Base-by-base conservation (phyloP, 2,329 filamentous ascomycete species). In the Apiospora phragmitis region DNA sequence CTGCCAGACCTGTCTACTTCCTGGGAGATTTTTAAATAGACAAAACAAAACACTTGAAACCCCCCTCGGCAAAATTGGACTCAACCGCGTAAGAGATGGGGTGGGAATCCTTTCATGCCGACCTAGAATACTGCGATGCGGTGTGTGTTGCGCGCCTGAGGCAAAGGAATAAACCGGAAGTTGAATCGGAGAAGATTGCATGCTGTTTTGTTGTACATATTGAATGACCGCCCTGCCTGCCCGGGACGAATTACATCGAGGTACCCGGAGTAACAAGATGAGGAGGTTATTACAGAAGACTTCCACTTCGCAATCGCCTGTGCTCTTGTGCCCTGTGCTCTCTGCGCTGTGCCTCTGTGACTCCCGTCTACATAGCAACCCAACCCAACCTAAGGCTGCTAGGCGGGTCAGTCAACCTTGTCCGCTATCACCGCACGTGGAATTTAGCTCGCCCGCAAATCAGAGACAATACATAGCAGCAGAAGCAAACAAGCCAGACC, bases 391-490 rank as follows among this genome's bases (percentile, higher is more conserved):
- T 32, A 55, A 14, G 21, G 47, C 47, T 51, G 21, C 55, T 38
- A 32, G 55, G 32, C 55, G 29, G 29, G 55, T 62, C 29, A 38
- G 55, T 38, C 55, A 62, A 62, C 55, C 29, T 35, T 35, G 29
- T 62, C 14, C 38, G 32, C 14, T 38, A 62, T 18, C 18, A 38
- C 55, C 35, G 55, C 55, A 62, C 55, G 55, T 62, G 55, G 55
- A 38, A 62, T 62, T 62, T 62, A 62, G 55, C 55, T 62, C 21
- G 55, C 55, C 55, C 55, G 51, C 55, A 32, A 38, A 62, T 62
- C 18, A 62, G 55, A 62, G 55, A 62, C 55, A 38, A 51, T 47
- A n/a, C 18, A 47, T 47, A 11, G 26, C 26, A 21, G 38, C 38
- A 41, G 8, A 59, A 59, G 51, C 29, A 35, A 59, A 21, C 49